Evolutionary conservation across 441 rosid species (phyloP).

Genomic region (Croton laevigatus): DNA sequence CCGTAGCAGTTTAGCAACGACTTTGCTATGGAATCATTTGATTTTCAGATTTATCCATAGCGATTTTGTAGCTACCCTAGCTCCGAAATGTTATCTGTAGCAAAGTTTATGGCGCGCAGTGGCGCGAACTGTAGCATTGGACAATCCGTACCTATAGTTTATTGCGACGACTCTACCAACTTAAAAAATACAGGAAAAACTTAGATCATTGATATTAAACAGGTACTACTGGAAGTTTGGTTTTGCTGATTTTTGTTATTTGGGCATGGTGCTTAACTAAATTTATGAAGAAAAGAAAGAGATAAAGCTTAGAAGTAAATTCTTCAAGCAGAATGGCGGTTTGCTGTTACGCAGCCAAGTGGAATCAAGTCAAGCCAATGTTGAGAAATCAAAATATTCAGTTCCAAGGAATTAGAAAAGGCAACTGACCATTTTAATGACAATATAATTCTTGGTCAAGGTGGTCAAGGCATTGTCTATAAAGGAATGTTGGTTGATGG

Average conservation of each 20-base stretch:
- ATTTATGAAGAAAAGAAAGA: slow-evolving; percentile 20
- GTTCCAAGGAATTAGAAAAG: not conserved
- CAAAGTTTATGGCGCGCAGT: too few species aligned
- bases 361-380: not conserved
- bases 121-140: too few species aligned
- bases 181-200: too few species aligned
- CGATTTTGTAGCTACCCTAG: too few species aligned
- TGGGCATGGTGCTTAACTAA: slow-evolving; percentile 11
- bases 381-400: slow-evolving; percentile 7
- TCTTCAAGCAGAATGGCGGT: slow-evolving; percentile 18
- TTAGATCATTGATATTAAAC: not conserved
- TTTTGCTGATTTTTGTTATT: not conserved
- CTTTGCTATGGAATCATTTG: too few species aligned
- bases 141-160: too few species aligned
- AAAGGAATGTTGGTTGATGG: slow-evolving; percentile 13
- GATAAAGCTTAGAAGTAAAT: slow-evolving; percentile 15
- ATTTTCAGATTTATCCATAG: too few species aligned
- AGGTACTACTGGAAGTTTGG: not conserved
- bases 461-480: slow-evolving; percentile 10
- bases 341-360: not conserved
- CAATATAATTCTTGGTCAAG: slow-evolving; percentile 6
- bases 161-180: too few species aligned
- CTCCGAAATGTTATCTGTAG: too few species aligned
- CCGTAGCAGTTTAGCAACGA: too few species aligned
- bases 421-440: not conserved